A percentile compares a stretch with the other conserved stretches of the same genome.
Evolutionary conservation across 2,329 filamentous ascomycete species (phyloP).

Genomic region (Phaeosphaeria sp.): DNA sequence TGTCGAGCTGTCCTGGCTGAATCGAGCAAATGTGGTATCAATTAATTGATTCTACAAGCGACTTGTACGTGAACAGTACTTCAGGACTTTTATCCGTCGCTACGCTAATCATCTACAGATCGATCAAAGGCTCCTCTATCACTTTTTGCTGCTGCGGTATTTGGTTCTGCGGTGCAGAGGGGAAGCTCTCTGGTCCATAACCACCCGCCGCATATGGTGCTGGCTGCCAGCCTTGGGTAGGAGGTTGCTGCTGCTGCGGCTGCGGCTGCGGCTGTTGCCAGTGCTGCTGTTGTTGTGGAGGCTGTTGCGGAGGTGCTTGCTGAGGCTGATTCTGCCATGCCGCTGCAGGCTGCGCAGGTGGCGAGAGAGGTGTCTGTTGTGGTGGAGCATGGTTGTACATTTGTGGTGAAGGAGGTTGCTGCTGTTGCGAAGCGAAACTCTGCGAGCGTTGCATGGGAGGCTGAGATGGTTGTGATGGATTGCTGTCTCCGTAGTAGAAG

Average conservation of each 20-base stretch:
- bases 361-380: constrained; percentile 38
- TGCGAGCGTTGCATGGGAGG: constrained; percentile 37
- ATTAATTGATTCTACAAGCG: background rate
- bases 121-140: constrained; percentile 80
- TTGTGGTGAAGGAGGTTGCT: constrained; percentile 45
- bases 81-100: background rate
- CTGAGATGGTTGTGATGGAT: constrained; percentile 26
- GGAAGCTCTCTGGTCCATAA: constrained; percentile 62
- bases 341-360: constrained; percentile 38
- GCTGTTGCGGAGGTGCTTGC: constrained; percentile 24
- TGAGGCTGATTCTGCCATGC: constrained; percentile 36
- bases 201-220: constrained; percentile 49
- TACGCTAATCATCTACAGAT: constrained; percentile 60
- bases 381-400: constrained; percentile 34
- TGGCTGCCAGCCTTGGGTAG: constrained; percentile 39
- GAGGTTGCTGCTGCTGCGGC: constrained; percentile 43
- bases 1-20: too few relatives aligned
- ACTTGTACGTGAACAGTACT: background rate
- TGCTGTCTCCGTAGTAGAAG: constrained; percentile 44
- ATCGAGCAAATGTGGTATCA: background rate
- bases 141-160: constrained; percentile 53
- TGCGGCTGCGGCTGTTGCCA: constrained; percentile 30
- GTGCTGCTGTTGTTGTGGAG: constrained; percentile 29
- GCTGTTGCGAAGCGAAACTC: constrained; percentile 37
- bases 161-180: constrained; percentile 68